Evolutionary conservation across 257 asterid genomes (phyloP), one percentile per base, ranked within the genome.

Genomic region (Lycium ferocissimum): DNA sequence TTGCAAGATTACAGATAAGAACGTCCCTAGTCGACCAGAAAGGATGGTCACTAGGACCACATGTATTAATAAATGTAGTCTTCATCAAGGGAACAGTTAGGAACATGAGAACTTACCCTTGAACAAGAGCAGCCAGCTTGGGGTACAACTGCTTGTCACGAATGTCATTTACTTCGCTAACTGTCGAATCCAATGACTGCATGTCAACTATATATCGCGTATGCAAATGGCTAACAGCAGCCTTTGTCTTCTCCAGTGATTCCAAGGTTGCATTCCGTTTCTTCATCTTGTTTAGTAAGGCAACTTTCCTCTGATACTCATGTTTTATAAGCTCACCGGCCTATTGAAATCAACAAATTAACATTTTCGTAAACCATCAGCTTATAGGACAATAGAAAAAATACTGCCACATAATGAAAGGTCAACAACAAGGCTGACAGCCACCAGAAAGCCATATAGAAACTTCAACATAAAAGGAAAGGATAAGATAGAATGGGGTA

Each of bases 141-240:
- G 98, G 98, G 85, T 91, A 94, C 88, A 96, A 87, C 88, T 96
- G 95, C 89, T 93, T 95, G 86, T 96, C 99, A 3, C 99, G 95
- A 63, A 95, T 96, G 72, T 96, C 98, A 85, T 95, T 95, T 83
- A 95, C 97, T 89, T 96, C 99, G 1, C 91, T 88, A 47, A 96
- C 97, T 0, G 98, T 96, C 17, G 99, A 94, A 88, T 96, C 98
- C 91, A 96, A 75, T 22, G 99, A 96, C 72, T 96, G 99, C 98
- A 95, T 95, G 91, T 96, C 99, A 53, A 96, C 99, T 59, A 96
- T 95, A 75, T 95, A 96, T 38, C 98, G 95, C 9, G 98, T 96
- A 80, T 96, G 98, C 91, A 94, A 88, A 90, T 96, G 98, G 91
- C 97, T 94, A 83, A 96, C 98, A 56, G 98, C 98, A 66, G 98